Evolutionary conservation across 192 early-diverging fungal genomes (phyloP).

Genomic region (Gonapodya sp.): DNA sequence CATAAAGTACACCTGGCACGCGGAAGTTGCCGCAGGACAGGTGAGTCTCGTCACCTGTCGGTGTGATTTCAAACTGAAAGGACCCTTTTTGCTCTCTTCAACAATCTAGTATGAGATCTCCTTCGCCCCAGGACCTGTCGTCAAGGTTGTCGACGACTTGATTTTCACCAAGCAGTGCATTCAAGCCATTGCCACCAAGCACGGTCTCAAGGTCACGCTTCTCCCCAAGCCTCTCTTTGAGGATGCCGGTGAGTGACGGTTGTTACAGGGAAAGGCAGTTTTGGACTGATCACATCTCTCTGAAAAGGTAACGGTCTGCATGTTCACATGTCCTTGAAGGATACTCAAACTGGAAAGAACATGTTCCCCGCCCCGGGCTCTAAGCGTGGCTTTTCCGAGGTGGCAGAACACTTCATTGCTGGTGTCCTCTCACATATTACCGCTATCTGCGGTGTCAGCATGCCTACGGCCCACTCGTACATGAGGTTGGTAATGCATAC

Average conservation of each 20-base stretch:
- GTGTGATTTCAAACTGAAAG: background rate
- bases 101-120: background rate
- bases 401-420: background rate
- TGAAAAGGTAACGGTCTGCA: background rate
- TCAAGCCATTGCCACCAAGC: background rate
- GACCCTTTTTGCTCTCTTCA: background rate
- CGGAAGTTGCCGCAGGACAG: background rate
- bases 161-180: background rate
- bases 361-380: background rate
- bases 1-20: background rate
- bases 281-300: too few species aligned
- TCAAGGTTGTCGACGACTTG: background rate
- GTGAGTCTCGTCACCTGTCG: too few species aligned
- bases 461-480: background rate
- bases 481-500: background rate
- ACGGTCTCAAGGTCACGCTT: background rate
- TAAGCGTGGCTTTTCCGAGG: background rate
- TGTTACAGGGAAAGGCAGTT: too few species aligned
- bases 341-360: slow-evolving; percentile 5
- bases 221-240: slow-evolving; percentile 7
- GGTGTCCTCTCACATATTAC: background rate
- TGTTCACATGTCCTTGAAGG: background rate
- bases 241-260: background rate
- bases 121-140: background rate
- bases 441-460: slow-evolving; percentile 4